Conservation (phyloP, 345 rosid species). For the Pistacia vera region DNA sequence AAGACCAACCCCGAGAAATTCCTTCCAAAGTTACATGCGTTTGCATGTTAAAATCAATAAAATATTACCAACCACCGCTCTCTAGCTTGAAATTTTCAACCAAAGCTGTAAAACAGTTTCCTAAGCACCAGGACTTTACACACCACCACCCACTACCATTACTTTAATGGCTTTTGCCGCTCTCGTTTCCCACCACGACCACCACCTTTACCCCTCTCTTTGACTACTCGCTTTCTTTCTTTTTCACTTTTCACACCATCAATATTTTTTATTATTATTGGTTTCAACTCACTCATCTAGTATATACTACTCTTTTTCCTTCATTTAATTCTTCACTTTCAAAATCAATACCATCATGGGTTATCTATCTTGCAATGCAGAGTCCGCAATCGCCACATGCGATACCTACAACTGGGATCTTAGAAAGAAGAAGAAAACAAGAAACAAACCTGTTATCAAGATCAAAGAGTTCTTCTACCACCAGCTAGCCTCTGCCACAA, state of each 20-base stretch:
- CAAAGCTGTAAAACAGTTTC: constrained; percentile 7
- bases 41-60: constrained; percentile 21
- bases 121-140: constrained; percentile 7
- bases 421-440: constrained; percentile 12
- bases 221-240: background rate
- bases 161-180: constrained; percentile 25
- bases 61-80: constrained; percentile 1
- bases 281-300: background rate
- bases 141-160: background rate
- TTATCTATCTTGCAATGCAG: constrained; percentile 66
- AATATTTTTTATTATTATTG: background rate
- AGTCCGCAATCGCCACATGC: constrained; percentile 65
- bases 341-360: constrained; percentile 34
- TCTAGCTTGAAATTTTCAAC: background rate
- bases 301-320: no score
- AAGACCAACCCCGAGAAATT: constrained; percentile 37
- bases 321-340: no score
- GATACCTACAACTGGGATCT: constrained; percentile 63
- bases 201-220: background rate
- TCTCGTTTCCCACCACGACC: constrained; percentile 15
- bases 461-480: constrained; percentile 52
- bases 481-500: constrained; percentile 61
- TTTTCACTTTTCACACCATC: background rate
- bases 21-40: constrained; percentile 32
- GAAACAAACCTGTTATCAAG: constrained; percentile 2